Evolutionary conservation across 2,329 filamentous ascomycete genomes (phyloP), one percentile per base, ranked within the genome.

Genomic region (Ophiosphaerella korrae): DNA sequence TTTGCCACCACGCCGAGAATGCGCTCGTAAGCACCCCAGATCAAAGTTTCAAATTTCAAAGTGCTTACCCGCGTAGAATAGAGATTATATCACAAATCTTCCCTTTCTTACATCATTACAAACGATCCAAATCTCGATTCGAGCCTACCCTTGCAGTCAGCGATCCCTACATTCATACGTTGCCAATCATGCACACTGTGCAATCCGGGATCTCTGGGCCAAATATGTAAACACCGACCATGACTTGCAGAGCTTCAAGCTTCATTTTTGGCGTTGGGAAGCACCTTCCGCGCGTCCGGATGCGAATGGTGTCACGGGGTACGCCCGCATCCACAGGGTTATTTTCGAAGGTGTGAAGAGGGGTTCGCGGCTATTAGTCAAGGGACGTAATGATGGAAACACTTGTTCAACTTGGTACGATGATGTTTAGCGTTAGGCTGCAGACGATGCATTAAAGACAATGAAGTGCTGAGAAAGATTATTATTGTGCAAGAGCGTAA

Each of bases 191-290:
- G 50, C 54, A 12, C 52, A 53, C 21, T 53, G 50, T 33, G 39
- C 45, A 6, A 47, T 57, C 31, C 32, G 42, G 7, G 41, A 41
- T 12, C 14, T 54, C 2, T 57, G 56, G 56, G 32, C 36, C 2
- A 45, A 11, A 0, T 55, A 49, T 32, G 18, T 14, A 9, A 38
- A 37, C 9, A 9, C 7, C 26, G 3, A n/a, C 13, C 3, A 37
- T 26, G 14, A 42, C 2, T 42, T 57, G 9, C 45, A 57, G 9
- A 44, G 26, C 16, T 40, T 57, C 9, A 50, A 36, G 9, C 23
- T 60, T 16, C 38, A 29, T 1, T 50, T 54, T 9, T 60, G 57
- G 57, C 50, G 52, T 21, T 55, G 50, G 55, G 48, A 53, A 13
- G n/a, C 36, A 1, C 29, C 47, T 2, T 42, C 52, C 2, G n/a